Evolutionary conservation across 2,329 filamentous ascomycete genomes (phyloP), one percentile per base, ranked within the genome.

Genomic region (Bipolaris cookei): DNA sequence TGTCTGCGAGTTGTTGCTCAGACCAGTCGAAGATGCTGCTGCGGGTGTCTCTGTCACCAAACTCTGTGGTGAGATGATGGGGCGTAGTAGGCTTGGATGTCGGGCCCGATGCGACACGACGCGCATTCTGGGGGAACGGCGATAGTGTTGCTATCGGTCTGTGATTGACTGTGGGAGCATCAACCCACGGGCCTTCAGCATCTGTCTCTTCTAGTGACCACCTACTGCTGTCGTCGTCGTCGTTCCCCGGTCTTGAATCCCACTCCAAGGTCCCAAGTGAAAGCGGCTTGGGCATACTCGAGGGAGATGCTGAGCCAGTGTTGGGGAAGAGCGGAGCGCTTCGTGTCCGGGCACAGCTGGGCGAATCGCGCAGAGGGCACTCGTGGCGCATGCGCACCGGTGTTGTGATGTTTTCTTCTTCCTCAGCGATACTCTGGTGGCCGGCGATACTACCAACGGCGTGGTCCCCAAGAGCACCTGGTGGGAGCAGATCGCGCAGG

Each of bases 1-100:
- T 89, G 54, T 90, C 88, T 56, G 85, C 80, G 6, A 80, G 77
- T 23, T 84, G 77, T 13, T 88, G 83, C 72, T 93, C 90, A 45
- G 88, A 87, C 89, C 89, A 92, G 73, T 93, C 90, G 66, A 93
- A 93, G 3, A 93, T 80, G 64, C 84, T 92, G 73, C 88, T 90
- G 59, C 80, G 82, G 43, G 76, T 76, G 56, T 77, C 78, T 61
- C 70, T 74, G 59, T 82, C 76, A 61, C 69, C 58, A 66, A 76
- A 63, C 34, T 76, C 73, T 47, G 68, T 62, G 46, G 64, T 66
- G 50, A 74, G 67, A 51, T 77, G 74, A 45, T 76, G 72, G 53
- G 77, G 76, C 32, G 77, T 79, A 7, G 74, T 68, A 48, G 68
- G 65, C 66, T 73, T 73, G 6, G 78, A 77, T 37, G 66, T 72